Conservation (phyloP, 495 filamentous ascomycete genomes). For the Trichoderma asperelloides region DNA sequence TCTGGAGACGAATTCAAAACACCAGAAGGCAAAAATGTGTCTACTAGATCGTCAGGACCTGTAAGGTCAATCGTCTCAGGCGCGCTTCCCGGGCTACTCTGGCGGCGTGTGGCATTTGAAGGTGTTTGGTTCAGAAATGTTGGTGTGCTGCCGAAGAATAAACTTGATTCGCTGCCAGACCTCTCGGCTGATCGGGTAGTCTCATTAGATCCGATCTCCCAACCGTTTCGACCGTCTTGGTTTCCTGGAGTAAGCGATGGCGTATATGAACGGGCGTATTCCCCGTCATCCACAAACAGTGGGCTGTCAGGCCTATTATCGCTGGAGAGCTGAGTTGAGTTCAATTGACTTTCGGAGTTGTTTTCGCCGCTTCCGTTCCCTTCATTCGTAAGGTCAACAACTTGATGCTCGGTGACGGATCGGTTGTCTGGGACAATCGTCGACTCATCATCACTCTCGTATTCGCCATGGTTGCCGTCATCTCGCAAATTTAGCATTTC, state of each 20-base stretch:
- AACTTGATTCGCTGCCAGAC: neutral
- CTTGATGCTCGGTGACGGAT: neutral
- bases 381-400: neutral
- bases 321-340: neutral
- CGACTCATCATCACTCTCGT: neutral
- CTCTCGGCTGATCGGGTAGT: neutral
- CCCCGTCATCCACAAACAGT: neutral
- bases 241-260: too few species aligned
- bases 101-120: neutral
- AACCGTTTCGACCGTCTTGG: neutral
- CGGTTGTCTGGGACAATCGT: neutral
- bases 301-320: neutral
- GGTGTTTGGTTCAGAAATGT: neutral
- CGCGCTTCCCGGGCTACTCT: neutral
- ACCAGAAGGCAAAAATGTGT: neutral
- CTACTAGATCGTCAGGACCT: neutral
- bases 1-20: neutral
- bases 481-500: neutral
- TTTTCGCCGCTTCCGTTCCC: neutral
- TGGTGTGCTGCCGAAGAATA: neutral
- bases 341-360: neutral
- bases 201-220: neutral
- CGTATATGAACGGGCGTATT: neutral
- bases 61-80: neutral
- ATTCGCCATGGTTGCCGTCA: neutral